Percentiles rank a stretch among this genome's conserved stretches.
Evolutionary conservation across 1,284 basidiomycete genomes (phyloP).

Genomic region (Cutaneotrichosporon sp.): DNA sequence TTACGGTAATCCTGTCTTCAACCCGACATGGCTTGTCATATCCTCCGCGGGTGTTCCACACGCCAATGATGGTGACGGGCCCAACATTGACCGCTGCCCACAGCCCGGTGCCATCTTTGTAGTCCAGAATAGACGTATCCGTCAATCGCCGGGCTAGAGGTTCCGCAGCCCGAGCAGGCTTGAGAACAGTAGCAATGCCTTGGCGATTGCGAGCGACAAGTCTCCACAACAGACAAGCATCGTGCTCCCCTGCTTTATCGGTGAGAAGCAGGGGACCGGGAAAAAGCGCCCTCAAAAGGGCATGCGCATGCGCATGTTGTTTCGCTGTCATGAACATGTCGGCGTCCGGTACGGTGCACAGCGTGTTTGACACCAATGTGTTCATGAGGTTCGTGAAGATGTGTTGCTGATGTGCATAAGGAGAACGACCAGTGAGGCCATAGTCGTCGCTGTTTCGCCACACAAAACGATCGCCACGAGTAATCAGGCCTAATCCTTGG

Average conservation of each 20-base stretch:
- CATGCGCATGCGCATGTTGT: conserved; percentile 27
- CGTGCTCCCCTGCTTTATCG: conserved; percentile 25
- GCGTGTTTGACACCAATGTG: conserved; percentile 27
- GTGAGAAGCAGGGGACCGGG: conserved; percentile 34
- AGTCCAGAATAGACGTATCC: conserved; percentile 3
- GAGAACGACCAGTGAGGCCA: conserved; percentile 16
- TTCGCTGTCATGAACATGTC: conserved; percentile 38
- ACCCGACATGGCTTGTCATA: neutral
- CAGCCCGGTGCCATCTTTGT: conserved; percentile 6
- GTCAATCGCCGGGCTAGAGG: conserved; percentile 1
- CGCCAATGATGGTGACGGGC: neutral
- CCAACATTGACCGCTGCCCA: conserved; percentile 3
- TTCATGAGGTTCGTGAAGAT: conserved; percentile 28
- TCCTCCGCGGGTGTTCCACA: conserved; percentile 7
- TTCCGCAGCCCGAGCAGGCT: neutral
- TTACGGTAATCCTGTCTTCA: neutral
- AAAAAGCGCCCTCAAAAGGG: conserved; percentile 27
- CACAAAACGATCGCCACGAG: conserved; percentile 1
- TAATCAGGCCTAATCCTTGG: conserved; percentile 9
- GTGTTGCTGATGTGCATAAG: conserved; percentile 25
- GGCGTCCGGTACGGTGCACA: conserved; percentile 30
- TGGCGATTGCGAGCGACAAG: conserved; percentile 8
- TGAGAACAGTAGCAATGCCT: conserved; percentile 1
- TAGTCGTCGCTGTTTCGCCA: conserved; percentile 35
- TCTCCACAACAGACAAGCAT: conserved; percentile 14